phyloP scores from a whole-genome alignment of 805 yeast genomes.

The Hanseniaspora nectarophila region DNA sequence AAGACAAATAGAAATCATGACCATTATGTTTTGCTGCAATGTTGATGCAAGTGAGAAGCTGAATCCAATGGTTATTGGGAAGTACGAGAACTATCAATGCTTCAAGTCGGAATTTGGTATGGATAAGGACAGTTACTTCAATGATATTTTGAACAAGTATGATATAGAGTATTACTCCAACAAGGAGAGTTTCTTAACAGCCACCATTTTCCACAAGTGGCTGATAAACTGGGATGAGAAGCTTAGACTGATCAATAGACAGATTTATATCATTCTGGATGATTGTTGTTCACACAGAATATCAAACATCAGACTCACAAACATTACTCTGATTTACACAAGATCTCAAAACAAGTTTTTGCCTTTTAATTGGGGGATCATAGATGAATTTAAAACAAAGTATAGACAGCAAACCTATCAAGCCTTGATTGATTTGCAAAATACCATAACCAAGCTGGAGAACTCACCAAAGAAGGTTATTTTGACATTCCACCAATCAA shows the following conservation, averaged over 20 bases:
- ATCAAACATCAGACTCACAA: constrained; percentile 38
- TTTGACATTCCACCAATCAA: constrained; percentile 31
- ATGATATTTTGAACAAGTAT: constrained; percentile 39
- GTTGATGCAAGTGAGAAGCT: constrained; percentile 52
- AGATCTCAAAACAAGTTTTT: constrained; percentile 35
- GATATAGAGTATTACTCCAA: constrained; percentile 48
- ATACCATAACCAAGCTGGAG: constrained; percentile 18
- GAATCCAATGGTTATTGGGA: constrained; percentile 50
- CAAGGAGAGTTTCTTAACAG: constrained; percentile 51
- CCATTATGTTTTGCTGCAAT: constrained; percentile 52
- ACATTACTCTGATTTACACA: constrained; percentile 32
- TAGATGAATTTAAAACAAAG: constrained; percentile 47
- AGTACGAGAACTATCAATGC: constrained; percentile 38
- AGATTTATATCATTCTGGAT: constrained; percentile 45
- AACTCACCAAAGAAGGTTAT: constrained; percentile 17
- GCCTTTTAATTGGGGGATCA: constrained; percentile 55
- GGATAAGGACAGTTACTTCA: not conserved
- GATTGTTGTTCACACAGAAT: constrained; percentile 54
- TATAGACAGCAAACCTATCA: constrained; percentile 48
- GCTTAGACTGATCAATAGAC: constrained; percentile 33
- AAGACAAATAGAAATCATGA: constrained; percentile 33
- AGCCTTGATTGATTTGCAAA: constrained; percentile 27
- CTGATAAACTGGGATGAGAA: constrained; percentile 48
- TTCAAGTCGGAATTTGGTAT: constrained; percentile 29
- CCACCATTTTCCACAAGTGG: constrained; percentile 53